Base-by-base conservation (phyloP, 768 basidiomycete genomes). In the Termitomyces bulborhizus region DNA sequence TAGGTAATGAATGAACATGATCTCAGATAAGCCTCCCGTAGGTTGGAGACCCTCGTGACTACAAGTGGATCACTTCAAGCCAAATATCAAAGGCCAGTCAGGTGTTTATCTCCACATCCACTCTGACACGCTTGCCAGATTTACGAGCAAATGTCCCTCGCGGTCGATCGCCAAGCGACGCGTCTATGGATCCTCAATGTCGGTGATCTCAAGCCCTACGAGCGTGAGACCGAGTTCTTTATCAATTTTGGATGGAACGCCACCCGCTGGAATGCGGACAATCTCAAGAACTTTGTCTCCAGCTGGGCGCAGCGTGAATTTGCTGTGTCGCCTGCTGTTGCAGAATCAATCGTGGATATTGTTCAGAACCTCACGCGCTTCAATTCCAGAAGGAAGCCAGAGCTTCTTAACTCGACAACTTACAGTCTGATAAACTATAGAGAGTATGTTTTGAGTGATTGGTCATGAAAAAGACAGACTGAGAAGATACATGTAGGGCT, bases 191-290 rank as follows among this genome's bases (percentile, higher is more conserved):
- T 90, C 43, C 67, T 90, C 53, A 90, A 88, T 64, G 86, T 90
- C 53, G 88, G 88, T 15, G 86, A 88, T 60, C 68, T 90, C 50
- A 88, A 88, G 65, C 86, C 85, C 2, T 84, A 84, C 57, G 88
- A 90, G 60, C 79, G 85, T 50, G 80, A 84, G 50, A 83, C 75
- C 31, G 85, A 88, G 60, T 86, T 84, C 66, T 88, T 85, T 76
- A 68, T 89, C 60, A 73, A 69, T 15, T 78, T 79, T 43, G 86
- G 79, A 3, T 88, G 80, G 76, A 77, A 90, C 60, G 66, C 80
- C 0, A 71, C 81, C 0, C 65, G 73, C 13, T 89, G 82, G 80
- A 75, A 73, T 15, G 73, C 70, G 6, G 71, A 77, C 57, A 85
- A 85, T 63, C 62, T 84, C 44, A 65, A 78, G 32, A 68, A 63